These are phyloP conservation scores for Cardamine occulta DNA, from an alignment of 345 rosid species.

Conservation along the genomic window DNA sequence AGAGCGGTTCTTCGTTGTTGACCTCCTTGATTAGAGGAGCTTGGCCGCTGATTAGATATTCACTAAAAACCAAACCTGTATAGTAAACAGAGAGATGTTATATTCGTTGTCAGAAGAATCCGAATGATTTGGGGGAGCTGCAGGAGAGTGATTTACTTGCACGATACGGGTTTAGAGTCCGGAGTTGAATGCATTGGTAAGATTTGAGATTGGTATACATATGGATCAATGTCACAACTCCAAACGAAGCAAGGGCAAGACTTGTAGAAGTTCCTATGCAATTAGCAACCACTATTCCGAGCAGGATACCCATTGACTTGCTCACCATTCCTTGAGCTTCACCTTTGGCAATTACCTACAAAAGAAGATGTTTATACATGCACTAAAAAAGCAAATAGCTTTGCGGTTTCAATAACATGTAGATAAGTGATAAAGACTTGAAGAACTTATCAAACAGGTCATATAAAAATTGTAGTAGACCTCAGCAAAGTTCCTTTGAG, in stretches of 20 bases:
- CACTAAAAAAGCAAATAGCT: neutral
- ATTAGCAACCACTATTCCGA: slow-evolving; percentile 87
- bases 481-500: slow-evolving; percentile 99
- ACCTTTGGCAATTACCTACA: slow-evolving; percentile 94
- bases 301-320: slow-evolving; percentile 77
- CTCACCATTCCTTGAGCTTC: slow-evolving; percentile 99
- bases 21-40: slow-evolving; percentile 90
- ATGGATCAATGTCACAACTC: slow-evolving; percentile 83
- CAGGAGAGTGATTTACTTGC: slow-evolving; percentile 67
- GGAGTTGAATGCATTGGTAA: slow-evolving; percentile 85
- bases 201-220: slow-evolving; percentile 97
- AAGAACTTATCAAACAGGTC: neutral
- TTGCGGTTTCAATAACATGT: neutral
- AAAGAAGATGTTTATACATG: slow-evolving; percentile 22
- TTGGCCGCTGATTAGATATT: slow-evolving; percentile 92
- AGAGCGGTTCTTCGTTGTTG: slow-evolving; percentile 95
- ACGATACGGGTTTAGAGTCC: slow-evolving; percentile 95
- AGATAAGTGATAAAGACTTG: neutral
- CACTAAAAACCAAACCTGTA: slow-evolving; percentile 91
- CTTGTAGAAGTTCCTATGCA: slow-evolving; percentile 72
- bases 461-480: slow-evolving; percentile 45
- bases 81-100: slow-evolving; percentile 20
- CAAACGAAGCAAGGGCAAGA: slow-evolving; percentile 78
- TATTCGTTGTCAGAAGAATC: neutral
- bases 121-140: neutral